phyloP scores from a whole-genome alignment of 2,329 filamentous ascomycete genomes.

The Phoma sp. region DNA sequence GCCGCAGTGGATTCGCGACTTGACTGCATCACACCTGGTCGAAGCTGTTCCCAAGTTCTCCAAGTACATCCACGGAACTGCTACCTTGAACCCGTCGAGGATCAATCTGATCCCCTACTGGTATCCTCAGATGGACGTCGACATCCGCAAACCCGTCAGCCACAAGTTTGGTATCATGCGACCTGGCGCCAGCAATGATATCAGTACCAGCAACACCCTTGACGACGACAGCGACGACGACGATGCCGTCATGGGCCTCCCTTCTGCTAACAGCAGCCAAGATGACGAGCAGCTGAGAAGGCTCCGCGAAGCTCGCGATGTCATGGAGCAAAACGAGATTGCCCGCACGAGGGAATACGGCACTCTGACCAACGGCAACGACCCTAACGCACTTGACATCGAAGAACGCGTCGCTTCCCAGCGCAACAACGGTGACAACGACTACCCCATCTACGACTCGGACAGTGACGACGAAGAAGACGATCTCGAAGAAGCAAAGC shows the following conservation, averaged over 20 bases:
- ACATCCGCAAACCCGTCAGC: constrained; percentile 90
- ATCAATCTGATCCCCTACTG: constrained; percentile 95
- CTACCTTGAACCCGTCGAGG: constrained; percentile 81
- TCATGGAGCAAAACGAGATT: constrained; percentile 58
- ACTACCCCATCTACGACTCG: constrained; percentile 90
- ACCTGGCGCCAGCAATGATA: constrained; percentile 74
- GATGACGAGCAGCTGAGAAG: constrained; percentile 55
- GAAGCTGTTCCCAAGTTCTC: constrained; percentile 99
- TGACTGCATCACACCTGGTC: constrained; percentile 91
- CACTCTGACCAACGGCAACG: constrained; percentile 46
- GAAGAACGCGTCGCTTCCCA: constrained; percentile 80
- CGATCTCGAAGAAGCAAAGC: constrained; percentile 76
- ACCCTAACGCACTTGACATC: constrained; percentile 66
- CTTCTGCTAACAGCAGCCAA: constrained; percentile 38
- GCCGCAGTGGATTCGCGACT: constrained; percentile 93
- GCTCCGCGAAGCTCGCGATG: constrained; percentile 58
- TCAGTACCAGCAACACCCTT: constrained; percentile 77
- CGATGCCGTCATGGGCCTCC: constrained; percentile 45
- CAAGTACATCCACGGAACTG: constrained; percentile 97
- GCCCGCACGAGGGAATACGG: constrained; percentile 57
- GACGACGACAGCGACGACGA: constrained; percentile 76
- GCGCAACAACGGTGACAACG: constrained; percentile 70
- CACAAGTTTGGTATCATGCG: constrained; percentile 92
- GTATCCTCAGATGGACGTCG: constrained; percentile 98
- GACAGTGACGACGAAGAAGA: constrained; percentile 81